Conservation (phyloP, 352 stramenopile species). For the Detonula confervacea region DNA sequence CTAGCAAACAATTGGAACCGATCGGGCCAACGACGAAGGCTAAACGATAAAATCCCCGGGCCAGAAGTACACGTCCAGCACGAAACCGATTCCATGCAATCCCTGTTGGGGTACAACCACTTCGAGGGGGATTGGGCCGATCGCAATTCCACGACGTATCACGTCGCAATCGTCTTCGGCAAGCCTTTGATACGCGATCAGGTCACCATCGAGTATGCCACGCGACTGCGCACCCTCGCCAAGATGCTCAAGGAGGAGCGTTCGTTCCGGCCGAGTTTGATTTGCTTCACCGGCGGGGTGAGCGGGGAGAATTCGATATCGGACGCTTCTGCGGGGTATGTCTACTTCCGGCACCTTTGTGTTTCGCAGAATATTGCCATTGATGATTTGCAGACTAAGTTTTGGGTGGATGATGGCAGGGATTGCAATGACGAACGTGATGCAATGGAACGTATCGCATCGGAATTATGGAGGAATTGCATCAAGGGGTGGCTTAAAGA, state of each 20-base stretch:
- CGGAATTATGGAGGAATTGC: conserved; percentile 45
- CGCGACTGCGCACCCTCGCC: conserved; percentile 57
- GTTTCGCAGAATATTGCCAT: conserved; percentile 58
- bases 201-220: conserved; percentile 77
- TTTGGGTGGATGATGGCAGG: conserved; percentile 39
- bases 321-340: conserved; percentile 57
- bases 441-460: conserved; percentile 45
- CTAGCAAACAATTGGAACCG: conserved; percentile 29
- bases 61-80: conserved; percentile 20
- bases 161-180: conserved; percentile 72
- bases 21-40: conserved; percentile 7
- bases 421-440: conserved; percentile 41
- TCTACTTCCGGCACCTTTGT: conserved; percentile 76
- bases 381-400: conserved; percentile 31
- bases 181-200: conserved; percentile 68
- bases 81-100: conserved; percentile 53
- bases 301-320: conserved; percentile 33
- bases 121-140: conserved; percentile 34
- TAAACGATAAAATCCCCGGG: conserved; percentile 14
- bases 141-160: conserved; percentile 42
- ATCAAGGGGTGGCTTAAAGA: conserved; percentile 50
- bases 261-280: conserved; percentile 54
- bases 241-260: conserved; percentile 59
- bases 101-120: conserved; percentile 52
- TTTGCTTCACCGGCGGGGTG: conserved; percentile 67